Evolutionary conservation across 2,329 filamentous ascomycete genomes (phyloP).

Genomic region (Aspergillus amoenus): DNA sequence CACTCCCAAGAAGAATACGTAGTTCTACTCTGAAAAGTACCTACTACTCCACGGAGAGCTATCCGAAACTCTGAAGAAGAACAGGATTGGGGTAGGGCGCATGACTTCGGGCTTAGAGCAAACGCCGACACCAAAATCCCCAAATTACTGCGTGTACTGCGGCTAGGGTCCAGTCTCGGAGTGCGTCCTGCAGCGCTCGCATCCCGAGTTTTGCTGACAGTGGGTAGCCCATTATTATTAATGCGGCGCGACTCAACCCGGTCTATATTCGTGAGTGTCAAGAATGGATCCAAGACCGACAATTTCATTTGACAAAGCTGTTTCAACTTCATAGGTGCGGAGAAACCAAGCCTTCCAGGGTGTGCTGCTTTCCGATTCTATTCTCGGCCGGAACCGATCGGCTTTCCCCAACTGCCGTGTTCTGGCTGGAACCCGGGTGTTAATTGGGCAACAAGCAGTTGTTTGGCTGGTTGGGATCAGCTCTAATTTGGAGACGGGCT

Average conservation of each 20-base stretch:
- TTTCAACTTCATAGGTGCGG: constrained; percentile 9
- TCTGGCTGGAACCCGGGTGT: background rate
- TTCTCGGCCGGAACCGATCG: constrained; percentile 25
- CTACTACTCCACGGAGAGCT: background rate
- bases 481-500: background rate
- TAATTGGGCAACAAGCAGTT: constrained; percentile 9
- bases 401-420: constrained; percentile 10
- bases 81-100: background rate
- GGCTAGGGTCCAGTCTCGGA: background rate
- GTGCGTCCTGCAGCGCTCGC: background rate
- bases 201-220: background rate
- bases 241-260: constrained; percentile 8
- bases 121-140: background rate
- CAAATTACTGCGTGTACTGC: background rate
- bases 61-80: background rate
- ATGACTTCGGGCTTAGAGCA: background rate
- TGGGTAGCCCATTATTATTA: constrained; percentile 9
- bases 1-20: background rate
- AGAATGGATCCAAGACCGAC: constrained; percentile 4
- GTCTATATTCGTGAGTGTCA: constrained; percentile 8
- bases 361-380: constrained; percentile 17
- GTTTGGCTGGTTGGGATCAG: background rate
- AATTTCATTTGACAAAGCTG: constrained; percentile 8
- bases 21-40: background rate
- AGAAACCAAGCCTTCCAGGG: constrained; percentile 5